These are phyloP conservation scores for Raphidocelis subcapitata DNA, from an alignment of 139 green algal genomes.

Conservation along the genomic window DNA sequence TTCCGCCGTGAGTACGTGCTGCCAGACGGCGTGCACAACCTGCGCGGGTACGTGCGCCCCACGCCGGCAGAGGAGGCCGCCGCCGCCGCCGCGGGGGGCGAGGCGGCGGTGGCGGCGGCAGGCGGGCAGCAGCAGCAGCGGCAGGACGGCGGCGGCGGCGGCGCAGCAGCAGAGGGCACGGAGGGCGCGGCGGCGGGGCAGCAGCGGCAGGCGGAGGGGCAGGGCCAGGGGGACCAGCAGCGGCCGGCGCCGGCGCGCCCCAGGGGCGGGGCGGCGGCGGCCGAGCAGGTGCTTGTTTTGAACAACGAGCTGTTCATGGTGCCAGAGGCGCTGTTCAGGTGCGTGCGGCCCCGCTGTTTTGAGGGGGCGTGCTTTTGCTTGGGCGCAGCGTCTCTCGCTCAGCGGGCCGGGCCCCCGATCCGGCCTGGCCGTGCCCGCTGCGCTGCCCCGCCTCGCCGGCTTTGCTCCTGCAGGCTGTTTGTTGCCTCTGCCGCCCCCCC, in stretches of 20 bases:
- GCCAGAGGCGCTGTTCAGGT: conserved; percentile 85
- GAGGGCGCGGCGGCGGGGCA: no score
- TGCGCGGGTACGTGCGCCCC: conserved; percentile 72
- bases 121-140: conserved; percentile 8
- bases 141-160: conserved; percentile 7
- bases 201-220: no score
- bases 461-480: conserved; percentile 7
- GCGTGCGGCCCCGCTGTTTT: conserved; percentile 14
- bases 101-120: conserved; percentile 9
- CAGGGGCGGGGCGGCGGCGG: conserved; percentile 10
- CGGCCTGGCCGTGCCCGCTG: neutral
- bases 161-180: conserved; percentile 5
- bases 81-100: conserved; percentile 1
- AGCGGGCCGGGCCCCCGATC: no score
- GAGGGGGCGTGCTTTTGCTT: neutral
- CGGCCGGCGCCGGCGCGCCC: no score
- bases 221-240: no score
- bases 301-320: conserved; percentile 99
- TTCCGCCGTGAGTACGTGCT: conserved; percentile 83
- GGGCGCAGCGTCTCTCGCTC: neutral
- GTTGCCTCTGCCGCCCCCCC: no score
- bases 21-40: conserved; percentile 87
- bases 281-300: conserved; percentile 74
- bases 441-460: neutral
- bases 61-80: neutral